Percentiles rank a stretch among this genome's conserved stretches.
Conservation (phyloP, 202 grass and related monocot species). For the Zoysia matrella region DNA sequence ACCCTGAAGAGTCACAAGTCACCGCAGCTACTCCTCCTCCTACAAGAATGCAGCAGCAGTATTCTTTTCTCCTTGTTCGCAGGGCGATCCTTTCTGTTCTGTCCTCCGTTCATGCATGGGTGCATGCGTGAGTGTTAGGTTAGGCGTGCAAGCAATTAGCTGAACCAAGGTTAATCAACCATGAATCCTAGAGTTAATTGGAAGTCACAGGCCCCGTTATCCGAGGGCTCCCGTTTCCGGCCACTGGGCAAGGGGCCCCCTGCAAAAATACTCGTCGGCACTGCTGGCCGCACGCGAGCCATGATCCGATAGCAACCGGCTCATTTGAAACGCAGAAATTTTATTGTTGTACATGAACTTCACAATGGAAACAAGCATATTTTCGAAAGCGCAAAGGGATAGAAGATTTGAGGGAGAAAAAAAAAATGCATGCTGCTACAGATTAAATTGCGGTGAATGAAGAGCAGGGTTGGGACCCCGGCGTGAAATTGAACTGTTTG, state of each 20-base stretch:
- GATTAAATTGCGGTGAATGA: slow-evolving; percentile 23
- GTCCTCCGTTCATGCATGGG: not conserved
- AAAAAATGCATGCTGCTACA: not conserved
- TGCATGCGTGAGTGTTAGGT: not conserved
- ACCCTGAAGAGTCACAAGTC: slow-evolving; percentile 53
- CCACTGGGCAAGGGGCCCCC: too few species aligned
- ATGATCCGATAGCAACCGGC: too few species aligned
- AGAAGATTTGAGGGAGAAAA: not conserved
- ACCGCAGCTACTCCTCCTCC: not conserved
- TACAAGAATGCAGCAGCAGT: slow-evolving; percentile 9
- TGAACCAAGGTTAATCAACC: too few species aligned
- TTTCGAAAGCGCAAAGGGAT: not conserved
- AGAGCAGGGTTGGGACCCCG: slow-evolving; percentile 8
- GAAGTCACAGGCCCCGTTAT: too few species aligned
- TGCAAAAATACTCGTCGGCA: too few species aligned
- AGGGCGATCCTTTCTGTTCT: not conserved
- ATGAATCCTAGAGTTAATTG: too few species aligned
- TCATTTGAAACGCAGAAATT: too few species aligned
- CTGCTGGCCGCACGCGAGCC: too few species aligned
- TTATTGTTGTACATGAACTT: too few species aligned
- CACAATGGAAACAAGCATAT: not conserved
- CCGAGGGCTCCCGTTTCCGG: too few species aligned
- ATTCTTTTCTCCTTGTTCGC: slow-evolving; percentile 8
- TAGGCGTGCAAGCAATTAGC: too few species aligned
- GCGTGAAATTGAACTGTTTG: slow-evolving; percentile 34